Conservation (phyloP, 2,329 filamentous ascomycete species). For the Microascus cirrosus region DNA sequence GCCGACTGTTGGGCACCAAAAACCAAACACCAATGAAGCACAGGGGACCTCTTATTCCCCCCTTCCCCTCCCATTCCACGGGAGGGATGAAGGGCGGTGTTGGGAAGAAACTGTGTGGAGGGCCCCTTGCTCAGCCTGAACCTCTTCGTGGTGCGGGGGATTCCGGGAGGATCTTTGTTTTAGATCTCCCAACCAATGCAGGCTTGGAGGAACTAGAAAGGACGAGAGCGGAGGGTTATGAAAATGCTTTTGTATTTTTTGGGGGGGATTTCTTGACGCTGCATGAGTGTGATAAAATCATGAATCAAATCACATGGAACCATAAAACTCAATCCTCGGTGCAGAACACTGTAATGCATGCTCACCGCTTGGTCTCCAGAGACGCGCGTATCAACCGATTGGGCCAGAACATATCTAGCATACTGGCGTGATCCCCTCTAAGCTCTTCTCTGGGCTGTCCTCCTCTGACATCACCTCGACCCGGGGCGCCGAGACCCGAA, state of each 20-base stretch:
- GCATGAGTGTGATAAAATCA: not conserved
- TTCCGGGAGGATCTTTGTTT: conserved; percentile 1
- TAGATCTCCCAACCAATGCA: not conserved
- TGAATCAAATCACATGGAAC: not conserved
- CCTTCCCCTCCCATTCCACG: not conserved
- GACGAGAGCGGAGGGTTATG: too few relatives aligned
- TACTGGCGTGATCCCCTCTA: not conserved
- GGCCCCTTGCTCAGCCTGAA: conserved; percentile 12
- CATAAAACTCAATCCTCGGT: not conserved
- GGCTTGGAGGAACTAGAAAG: not conserved
- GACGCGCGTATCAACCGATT: not conserved
- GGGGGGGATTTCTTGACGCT: too few relatives aligned
- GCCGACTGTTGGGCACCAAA: conserved; percentile 20
- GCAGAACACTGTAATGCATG: not conserved
- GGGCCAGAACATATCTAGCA: not conserved
- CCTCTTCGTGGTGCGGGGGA: conserved; percentile 15
- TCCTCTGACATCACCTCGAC: not conserved
- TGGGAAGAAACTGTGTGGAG: conserved; percentile 9
- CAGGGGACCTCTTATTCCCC: conserved; percentile 6
- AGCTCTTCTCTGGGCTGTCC: not conserved
- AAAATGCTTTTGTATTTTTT: too few relatives aligned
- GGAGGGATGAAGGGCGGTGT: not conserved
- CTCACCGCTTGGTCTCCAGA: not conserved
- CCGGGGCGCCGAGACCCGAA: not conserved
- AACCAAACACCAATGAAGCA: conserved; percentile 11